Base-by-base conservation (phyloP, 805 yeast species). In the Scheffersomyces coipomensis region DNA sequence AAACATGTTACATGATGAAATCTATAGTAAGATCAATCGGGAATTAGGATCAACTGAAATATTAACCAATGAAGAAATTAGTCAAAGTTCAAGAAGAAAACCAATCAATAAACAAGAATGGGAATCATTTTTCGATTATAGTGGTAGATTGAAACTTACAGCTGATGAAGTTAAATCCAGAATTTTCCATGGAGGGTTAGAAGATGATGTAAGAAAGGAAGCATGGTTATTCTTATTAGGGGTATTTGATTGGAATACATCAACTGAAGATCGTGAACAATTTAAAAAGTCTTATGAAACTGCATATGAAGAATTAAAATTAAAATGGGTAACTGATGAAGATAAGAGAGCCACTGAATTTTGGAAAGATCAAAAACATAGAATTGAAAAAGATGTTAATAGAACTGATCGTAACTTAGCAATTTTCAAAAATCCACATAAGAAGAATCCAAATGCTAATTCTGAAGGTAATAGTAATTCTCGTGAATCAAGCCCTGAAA, bases 311-410 rank as follows among this genome's bases (percentile, higher is more conserved):
- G 76, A 76, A 38, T 79, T 83, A 51, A 84, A 88, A 52, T 62
- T 73, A 27, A 76, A 82, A 68, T 88, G 96, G 96, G 68, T 74
- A 5, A 53, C 52, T 19, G 76, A 82, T 44, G 67, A 73, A 15
- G 81, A 73, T 9, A 64, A 70, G 34, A 70, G 81, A 43, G 49
- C 60, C 13, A 62, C 70, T 7, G 84, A 77, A 25, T 88, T 80
- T 56, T 91, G 96, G 91, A 76, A 77, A 47, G 98, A 93, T 62
- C 98, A 93, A 60, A 81, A 84, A 45, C 79, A 79, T 42, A 75
- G 98, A 43, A 91, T 93, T 47, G 95, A 90, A 51, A 93, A 93
- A 60, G 99, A 93, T 63, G 85, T 93, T 16, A 87, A 83, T 48
- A 74, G 99, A 48, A 91, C 96, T 7, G 99, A 91, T 62, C 75